These are phyloP conservation scores for Thermothielavioides terrestris DNA, from an alignment of 495 filamentous ascomycete species.

Conservation along the genomic window DNA sequence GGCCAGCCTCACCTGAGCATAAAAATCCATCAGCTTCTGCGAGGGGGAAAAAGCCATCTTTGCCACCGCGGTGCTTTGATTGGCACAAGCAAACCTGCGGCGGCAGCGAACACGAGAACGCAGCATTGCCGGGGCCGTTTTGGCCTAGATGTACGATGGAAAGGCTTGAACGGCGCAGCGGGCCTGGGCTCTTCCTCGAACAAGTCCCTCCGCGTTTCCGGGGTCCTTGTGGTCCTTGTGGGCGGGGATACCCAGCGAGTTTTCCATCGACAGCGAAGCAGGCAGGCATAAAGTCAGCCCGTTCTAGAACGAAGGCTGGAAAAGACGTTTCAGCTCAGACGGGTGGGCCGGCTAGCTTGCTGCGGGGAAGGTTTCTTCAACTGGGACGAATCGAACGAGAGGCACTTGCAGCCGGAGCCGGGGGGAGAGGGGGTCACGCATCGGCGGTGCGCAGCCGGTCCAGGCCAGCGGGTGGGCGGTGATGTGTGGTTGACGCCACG, in stretches of 20 bases:
- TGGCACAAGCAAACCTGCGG: not conserved
- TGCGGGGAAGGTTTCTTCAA: too few species aligned
- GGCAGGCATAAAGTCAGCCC: too few species aligned
- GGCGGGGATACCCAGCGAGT: too few species aligned
- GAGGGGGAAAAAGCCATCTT: constrained; percentile 1
- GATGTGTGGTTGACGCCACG: not conserved
- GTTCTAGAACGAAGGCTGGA: not conserved
- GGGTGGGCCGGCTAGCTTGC: not conserved
- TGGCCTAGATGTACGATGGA: not conserved
- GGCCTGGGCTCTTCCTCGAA: too few species aligned
- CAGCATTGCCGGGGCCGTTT: too few species aligned
- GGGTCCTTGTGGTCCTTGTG: not conserved
- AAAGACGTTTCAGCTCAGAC: too few species aligned
- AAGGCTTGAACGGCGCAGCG: too few species aligned
- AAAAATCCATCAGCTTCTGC: not conserved
- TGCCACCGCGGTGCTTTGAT: not conserved
- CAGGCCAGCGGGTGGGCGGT: not conserved
- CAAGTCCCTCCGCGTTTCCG: not conserved
- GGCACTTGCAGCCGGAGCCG: too few species aligned
- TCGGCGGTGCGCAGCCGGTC: too few species aligned
- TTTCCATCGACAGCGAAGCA: too few species aligned
- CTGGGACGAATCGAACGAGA: too few species aligned
- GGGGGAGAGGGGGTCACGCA: too few species aligned
- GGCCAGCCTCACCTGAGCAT: constrained; percentile 4
- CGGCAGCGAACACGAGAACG: not conserved